Conservation (phyloP, 441 rosid species). For the Macaranga tanarius region DNA sequence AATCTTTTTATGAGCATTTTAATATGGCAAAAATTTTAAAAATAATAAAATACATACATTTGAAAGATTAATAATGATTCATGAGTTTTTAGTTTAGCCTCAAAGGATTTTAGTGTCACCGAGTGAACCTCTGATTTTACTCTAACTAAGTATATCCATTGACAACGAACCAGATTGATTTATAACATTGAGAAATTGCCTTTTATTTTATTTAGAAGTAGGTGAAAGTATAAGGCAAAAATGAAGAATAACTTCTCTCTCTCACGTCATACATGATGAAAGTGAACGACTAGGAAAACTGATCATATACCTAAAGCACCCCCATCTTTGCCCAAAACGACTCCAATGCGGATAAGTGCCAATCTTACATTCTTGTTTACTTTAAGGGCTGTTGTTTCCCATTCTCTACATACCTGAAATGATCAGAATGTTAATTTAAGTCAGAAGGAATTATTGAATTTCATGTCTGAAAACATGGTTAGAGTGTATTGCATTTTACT, state of each 20-base stretch:
- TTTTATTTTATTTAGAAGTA: neutral
- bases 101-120: too few relatives aligned
- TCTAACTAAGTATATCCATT: neutral
- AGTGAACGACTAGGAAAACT: neutral
- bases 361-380: conserved; percentile 79
- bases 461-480: neutral
- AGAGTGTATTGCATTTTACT: neutral
- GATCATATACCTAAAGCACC: conserved; percentile 78
- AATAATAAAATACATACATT: too few relatives aligned
- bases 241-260: neutral
- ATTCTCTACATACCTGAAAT: conserved; percentile 88
- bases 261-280: neutral
- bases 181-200: neutral
- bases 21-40: too few relatives aligned
- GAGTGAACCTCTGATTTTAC: too few relatives aligned
- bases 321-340: conserved; percentile 95
- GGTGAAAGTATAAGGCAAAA: neutral
- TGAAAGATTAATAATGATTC: too few relatives aligned
- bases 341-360: conserved; percentile 84
- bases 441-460: conserved; percentile 1
- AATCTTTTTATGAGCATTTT: too few relatives aligned
- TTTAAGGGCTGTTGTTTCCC: conserved; percentile 82
- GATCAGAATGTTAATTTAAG: conserved; percentile 17
- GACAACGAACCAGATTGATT: neutral
- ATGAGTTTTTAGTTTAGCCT: too few relatives aligned